These are phyloP conservation scores for Moesziomyces sp. DNA, from an alignment of 1,284 basidiomycete genomes.

Conservation along the genomic window DNA sequence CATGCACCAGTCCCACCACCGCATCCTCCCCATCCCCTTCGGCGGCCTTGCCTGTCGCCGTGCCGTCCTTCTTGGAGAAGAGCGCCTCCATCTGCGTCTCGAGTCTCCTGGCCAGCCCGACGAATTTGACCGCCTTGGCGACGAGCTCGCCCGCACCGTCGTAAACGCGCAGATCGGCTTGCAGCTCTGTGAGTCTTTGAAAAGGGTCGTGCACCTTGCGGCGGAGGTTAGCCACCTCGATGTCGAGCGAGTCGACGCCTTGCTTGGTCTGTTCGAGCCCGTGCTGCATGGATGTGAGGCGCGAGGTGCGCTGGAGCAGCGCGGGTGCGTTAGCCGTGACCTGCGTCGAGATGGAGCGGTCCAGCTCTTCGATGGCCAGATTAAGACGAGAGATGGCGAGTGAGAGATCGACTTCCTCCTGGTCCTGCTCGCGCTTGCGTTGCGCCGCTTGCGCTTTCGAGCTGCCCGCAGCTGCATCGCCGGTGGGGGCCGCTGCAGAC, in stretches of 20 bases:
- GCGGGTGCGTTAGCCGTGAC: conserved; percentile 31
- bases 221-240: conserved; percentile 14
- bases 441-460: not conserved
- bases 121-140: conserved; percentile 17
- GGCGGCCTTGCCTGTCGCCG: not conserved
- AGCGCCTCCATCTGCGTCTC: conserved; percentile 50
- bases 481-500: conserved; percentile 1
- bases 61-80: conserved; percentile 11
- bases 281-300: conserved; percentile 12
- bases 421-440: conserved; percentile 19
- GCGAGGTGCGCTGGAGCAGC: conserved; percentile 17
- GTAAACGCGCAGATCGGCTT: conserved; percentile 9
- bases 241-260: conserved; percentile 19
- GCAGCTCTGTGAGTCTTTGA: conserved; percentile 12
- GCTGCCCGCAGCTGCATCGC: not conserved
- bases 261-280: conserved; percentile 8
- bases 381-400: conserved; percentile 51
- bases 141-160: conserved; percentile 38
- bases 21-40: conserved; percentile 30
- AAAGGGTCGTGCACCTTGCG: conserved; percentile 31
- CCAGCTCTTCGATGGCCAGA: conserved; percentile 47
- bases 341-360: conserved; percentile 27
- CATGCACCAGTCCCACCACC: conserved; percentile 39
- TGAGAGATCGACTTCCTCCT: conserved; percentile 43
- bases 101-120: conserved; percentile 38